Evolutionary conservation across 1,284 basidiomycete species (phyloP).

Genomic region (Cronartium quercuum): DNA sequence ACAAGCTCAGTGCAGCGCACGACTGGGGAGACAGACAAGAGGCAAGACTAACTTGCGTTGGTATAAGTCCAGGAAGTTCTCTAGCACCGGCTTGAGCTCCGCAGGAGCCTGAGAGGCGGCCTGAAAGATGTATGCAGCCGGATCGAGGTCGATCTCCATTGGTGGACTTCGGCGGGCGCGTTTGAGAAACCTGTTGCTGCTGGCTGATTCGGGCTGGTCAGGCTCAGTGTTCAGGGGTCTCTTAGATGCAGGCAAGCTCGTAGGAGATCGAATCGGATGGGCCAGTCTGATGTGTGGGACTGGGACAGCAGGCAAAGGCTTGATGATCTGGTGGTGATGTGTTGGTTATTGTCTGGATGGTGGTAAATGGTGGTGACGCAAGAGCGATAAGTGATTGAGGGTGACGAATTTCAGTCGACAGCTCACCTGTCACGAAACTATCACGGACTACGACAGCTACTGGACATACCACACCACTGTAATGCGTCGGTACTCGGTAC

Average conservation of each 20-base stretch:
- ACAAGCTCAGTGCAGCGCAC: neutral
- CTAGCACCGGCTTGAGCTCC: slow-evolving; percentile 1
- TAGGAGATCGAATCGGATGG: neutral
- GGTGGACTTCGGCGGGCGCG: neutral
- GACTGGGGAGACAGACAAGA: neutral
- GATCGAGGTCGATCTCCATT: slow-evolving; percentile 36
- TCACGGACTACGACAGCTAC: neutral
- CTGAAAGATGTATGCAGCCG: slow-evolving; percentile 12
- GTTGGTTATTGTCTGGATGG: no score
- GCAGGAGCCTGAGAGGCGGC: neutral
- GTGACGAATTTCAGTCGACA: neutral
- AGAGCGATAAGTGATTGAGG: neutral
- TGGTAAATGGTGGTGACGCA: no score
- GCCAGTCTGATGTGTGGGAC: no score
- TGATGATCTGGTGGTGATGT: no score
- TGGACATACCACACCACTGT: neutral
- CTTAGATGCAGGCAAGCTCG: neutral
- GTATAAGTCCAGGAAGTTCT: slow-evolving; percentile 23
- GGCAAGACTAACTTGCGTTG: slow-evolving; percentile 18
- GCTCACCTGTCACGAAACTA: neutral
- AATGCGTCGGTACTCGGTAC: neutral
- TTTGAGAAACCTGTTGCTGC: neutral
- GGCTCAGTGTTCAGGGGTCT: no score
- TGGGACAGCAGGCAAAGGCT: no score
- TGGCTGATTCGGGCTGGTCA: neutral